A percentile compares a stretch with the other conserved stretches of the same genome.
phyloP scores from a whole-genome alignment of 129 eudicot genomes.

The Artemisia argyi region DNA sequence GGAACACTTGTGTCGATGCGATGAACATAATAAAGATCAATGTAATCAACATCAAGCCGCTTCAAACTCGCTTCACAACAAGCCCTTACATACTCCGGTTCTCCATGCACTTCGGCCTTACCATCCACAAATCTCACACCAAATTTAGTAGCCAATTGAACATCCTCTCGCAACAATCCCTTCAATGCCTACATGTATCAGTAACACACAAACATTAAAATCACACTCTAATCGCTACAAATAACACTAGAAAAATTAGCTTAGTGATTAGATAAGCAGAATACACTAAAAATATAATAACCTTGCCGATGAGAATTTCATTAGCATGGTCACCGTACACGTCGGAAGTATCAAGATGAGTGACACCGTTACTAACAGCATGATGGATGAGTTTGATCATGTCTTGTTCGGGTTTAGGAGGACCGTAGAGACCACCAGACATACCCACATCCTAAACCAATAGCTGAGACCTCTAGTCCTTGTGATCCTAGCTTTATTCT shows the following conservation, averaged over 20 bases:
- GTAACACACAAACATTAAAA: background rate
- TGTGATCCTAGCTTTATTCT: conserved; percentile 52
- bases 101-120: conserved; percentile 29
- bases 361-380: conserved; percentile 50
- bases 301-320: conserved; percentile 53
- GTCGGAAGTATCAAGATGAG: conserved; percentile 53
- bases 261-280: background rate
- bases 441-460: conserved; percentile 59
- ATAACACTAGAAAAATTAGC: no score
- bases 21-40: conserved; percentile 61
- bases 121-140: conserved; percentile 35
- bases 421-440: conserved; percentile 40
- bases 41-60: conserved; percentile 59
- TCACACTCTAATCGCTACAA: background rate
- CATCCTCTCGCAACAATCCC: conserved; percentile 52
- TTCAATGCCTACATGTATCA: conserved; percentile 54
- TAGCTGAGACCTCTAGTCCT: conserved; percentile 47
- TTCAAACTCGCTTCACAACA: conserved; percentile 65
- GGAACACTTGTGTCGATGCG: conserved; percentile 50
- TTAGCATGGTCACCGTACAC: conserved; percentile 50
- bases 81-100: conserved; percentile 57
- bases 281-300: background rate
- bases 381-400: conserved; percentile 52
- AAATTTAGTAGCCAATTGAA: conserved; percentile 68
- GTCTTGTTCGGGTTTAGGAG: conserved; percentile 43